Evolutionary conservation across 352 stramenopile species (phyloP).

Genomic region (Pythium myriotylum): DNA sequence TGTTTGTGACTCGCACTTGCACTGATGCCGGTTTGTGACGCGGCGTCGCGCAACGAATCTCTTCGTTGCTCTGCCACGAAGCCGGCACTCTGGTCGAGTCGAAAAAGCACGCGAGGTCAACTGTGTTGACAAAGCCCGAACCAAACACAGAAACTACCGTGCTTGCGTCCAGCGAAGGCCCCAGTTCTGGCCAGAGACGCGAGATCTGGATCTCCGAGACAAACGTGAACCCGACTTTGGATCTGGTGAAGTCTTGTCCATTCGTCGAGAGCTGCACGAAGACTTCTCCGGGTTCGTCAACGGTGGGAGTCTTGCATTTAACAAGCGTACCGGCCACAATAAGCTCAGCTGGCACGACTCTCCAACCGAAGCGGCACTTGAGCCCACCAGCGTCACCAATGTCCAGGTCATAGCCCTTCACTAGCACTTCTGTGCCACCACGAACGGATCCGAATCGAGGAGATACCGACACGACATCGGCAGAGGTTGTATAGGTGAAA

Average conservation of each 20-base stretch:
- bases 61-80: constrained; percentile 42
- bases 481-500: constrained; percentile 72
- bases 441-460: constrained; percentile 47
- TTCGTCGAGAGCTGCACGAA: constrained; percentile 65
- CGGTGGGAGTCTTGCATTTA: constrained; percentile 47
- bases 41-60: constrained; percentile 70
- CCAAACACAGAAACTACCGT: constrained; percentile 71
- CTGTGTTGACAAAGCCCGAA: constrained; percentile 57
- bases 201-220: constrained; percentile 45
- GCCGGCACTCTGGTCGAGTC: constrained; percentile 38
- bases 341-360: constrained; percentile 34
- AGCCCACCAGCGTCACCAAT: constrained; percentile 37
- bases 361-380: constrained; percentile 49
- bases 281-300: constrained; percentile 28
- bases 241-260: constrained; percentile 49
- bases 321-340: constrained; percentile 35
- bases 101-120: constrained; percentile 63
- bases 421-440: constrained; percentile 57
- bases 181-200: constrained; percentile 51
- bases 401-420: constrained; percentile 66
- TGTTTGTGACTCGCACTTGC: constrained; percentile 78
- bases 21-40: constrained; percentile 56
- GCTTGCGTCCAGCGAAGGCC: constrained; percentile 51
- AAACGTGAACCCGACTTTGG: constrained; percentile 51
- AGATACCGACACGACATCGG: constrained; percentile 56